Evolutionary conservation across 306 rosid species (phyloP).

Genomic region (Pyrus bretschneideri): DNA sequence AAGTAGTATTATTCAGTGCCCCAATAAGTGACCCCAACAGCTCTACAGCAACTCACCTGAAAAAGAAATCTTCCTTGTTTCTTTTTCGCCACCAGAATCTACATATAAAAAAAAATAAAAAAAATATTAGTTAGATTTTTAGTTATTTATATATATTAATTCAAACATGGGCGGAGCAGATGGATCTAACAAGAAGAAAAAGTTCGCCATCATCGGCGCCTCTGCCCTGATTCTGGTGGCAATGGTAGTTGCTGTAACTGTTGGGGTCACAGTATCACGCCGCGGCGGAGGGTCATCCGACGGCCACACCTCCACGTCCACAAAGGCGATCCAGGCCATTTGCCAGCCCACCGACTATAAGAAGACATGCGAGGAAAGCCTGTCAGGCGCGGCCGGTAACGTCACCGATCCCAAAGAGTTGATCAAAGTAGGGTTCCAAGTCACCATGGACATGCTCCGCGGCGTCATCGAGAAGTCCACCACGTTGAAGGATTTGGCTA

Average conservation of each 20-base stretch:
- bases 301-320: not conserved
- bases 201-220: conserved; percentile 31
- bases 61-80: not conserved
- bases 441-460: conserved; percentile 19
- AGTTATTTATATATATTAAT: not conserved
- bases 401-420: conserved; percentile 41
- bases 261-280: conserved; percentile 19
- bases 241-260: conserved; percentile 50
- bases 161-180: conserved; percentile 6
- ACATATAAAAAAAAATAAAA: not conserved
- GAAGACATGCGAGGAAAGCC: conserved; percentile 41
- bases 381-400: not conserved
- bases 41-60: not conserved
- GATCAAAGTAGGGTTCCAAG: conserved; percentile 29
- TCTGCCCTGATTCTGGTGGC: conserved; percentile 41
- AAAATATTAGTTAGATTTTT: not conserved
- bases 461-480: conserved; percentile 27
- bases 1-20: not conserved
- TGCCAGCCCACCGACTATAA: conserved; percentile 54
- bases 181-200: conserved; percentile 25
- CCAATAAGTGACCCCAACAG: conserved; percentile 6
- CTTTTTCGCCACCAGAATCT: not conserved
- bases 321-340: conserved; percentile 26
- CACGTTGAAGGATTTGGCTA: conserved; percentile 24
- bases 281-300: not conserved